These are phyloP conservation scores for Didymella sp. DNA, from an alignment of 2,329 filamentous ascomycete genomes.

Conservation along the genomic window DNA sequence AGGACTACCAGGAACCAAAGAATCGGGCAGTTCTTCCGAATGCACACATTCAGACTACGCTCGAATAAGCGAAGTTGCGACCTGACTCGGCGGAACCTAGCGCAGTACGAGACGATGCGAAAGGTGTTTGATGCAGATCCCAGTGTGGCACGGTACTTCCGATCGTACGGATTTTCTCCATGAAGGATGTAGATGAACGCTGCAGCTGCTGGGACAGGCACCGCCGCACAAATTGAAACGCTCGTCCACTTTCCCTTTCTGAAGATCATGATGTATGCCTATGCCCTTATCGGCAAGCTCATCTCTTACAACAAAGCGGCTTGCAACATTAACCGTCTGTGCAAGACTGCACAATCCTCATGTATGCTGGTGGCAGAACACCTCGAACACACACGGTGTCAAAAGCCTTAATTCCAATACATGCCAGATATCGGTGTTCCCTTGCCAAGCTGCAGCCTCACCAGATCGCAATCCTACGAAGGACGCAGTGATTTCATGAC, in stretches of 20 bases:
- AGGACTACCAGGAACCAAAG: not conserved
- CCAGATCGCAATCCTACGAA: not conserved
- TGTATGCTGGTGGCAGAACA: not conserved
- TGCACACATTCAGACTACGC: not conserved
- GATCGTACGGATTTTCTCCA: not conserved
- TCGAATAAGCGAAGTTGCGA: slow-evolving; percentile 10
- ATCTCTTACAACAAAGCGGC: not conserved
- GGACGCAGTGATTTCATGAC: not conserved
- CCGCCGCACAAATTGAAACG: not conserved
- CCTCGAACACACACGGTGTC: not conserved
- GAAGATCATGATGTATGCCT: not conserved
- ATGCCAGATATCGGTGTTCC: not conserved
- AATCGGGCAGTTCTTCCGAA: not conserved
- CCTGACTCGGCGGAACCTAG: too few species aligned
- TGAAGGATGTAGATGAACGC: not conserved
- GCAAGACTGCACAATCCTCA: not conserved
- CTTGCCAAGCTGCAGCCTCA: not conserved
- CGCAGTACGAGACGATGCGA: not conserved
- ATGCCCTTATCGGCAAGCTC: not conserved
- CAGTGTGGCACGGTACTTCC: not conserved
- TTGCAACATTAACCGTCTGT: not conserved
- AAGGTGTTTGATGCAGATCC: slow-evolving; percentile 3
- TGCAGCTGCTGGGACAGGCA: not conserved
- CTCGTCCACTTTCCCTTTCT: not conserved
- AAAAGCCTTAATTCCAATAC: not conserved